Evolutionary conservation across 768 basidiomycete genomes (phyloP).

Genomic region (Collybia mongolica): DNA sequence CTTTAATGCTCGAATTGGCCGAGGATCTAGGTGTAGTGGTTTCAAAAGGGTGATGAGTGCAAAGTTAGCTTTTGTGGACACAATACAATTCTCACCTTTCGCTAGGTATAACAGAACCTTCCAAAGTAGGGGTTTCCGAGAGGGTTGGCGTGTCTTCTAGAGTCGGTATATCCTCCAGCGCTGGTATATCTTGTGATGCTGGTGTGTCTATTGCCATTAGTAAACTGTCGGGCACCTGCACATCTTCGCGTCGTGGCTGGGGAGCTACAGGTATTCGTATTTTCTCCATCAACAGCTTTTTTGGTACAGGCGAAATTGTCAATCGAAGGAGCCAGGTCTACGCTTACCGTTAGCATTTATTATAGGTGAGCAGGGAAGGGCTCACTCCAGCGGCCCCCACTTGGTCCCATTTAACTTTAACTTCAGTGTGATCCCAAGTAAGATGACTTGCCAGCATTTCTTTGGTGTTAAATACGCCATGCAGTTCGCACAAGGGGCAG

Average conservation of each 20-base stretch:
- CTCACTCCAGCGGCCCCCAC: slow-evolving; percentile 14
- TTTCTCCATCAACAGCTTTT: neutral
- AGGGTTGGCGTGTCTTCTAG: too few species aligned
- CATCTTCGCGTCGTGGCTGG: neutral
- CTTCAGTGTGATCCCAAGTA: slow-evolving; percentile 44
- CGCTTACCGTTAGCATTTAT: neutral
- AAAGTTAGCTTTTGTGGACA: too few species aligned
- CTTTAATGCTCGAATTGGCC: neutral
- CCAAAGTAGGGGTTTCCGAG: neutral
- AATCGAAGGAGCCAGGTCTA: slow-evolving; percentile 10
- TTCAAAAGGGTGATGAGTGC: too few species aligned
- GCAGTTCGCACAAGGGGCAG: slow-evolving; percentile 57
- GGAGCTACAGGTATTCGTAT: neutral
- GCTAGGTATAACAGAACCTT: neutral
- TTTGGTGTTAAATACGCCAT: slow-evolving; percentile 38
- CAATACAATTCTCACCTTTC: neutral
- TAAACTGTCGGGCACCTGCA: neutral
- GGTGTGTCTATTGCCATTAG: too few species aligned
- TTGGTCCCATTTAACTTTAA: slow-evolving; percentile 36
- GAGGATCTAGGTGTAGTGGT: too few species aligned
- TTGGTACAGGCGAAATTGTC: neutral
- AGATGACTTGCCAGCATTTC: slow-evolving; percentile 49
- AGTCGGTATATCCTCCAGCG: too few species aligned
- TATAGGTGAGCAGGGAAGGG: neutral
- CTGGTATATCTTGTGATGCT: too few species aligned